Base-by-base conservation (phyloP, 306 rosid species). In the Begonia loranthoides region DNA sequence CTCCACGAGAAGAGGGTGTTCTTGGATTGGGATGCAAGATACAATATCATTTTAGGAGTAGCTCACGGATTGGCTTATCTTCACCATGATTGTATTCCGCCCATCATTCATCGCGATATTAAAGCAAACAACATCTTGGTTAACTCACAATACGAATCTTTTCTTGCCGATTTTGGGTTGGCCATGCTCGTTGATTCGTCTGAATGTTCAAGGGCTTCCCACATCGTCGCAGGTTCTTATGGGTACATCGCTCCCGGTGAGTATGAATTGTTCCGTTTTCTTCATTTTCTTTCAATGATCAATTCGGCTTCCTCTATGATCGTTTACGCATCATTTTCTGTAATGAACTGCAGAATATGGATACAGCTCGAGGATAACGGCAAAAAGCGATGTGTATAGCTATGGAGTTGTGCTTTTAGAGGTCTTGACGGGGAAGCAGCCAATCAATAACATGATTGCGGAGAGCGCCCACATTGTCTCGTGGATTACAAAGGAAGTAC, bases 11-110 rank as follows among this genome's bases (percentile, higher is more conserved):
- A 72, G 67, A 79, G 80, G 70, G 24, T 75, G 65, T 84, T 89
- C 78, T 82, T 89, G 84, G 95, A 84, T 45, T 89, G 97, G 97
- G 95, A 89, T 71, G 79, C 88, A 57, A 77, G 97, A 77, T 84
- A 84, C 50, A 79, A 81, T 66, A 89, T 89, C 58, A 54, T 81
- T 50, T 60, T 89, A 2, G 97, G 97, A 73, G 70, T 87, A 56
- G 97, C 95, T 57, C 82, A 89, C 9, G 97, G 95, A 52, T 70
- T 89, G 59, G 93, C 92, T 62, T 89, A 89, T 77, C 89, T 89
- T 73, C 97, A 89, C 63, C 95, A 89, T 66, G 89, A 89, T 62
- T 89, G 95, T 45, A 77, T 84, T 60, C 97, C 95, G 63, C 89
- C 95, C 0, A 82, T 89, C 5, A 68, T 89, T 34, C 97, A 89